Conservation (phyloP, 2,329 filamentous ascomycete species). For the Epichloe sp. region DNA sequence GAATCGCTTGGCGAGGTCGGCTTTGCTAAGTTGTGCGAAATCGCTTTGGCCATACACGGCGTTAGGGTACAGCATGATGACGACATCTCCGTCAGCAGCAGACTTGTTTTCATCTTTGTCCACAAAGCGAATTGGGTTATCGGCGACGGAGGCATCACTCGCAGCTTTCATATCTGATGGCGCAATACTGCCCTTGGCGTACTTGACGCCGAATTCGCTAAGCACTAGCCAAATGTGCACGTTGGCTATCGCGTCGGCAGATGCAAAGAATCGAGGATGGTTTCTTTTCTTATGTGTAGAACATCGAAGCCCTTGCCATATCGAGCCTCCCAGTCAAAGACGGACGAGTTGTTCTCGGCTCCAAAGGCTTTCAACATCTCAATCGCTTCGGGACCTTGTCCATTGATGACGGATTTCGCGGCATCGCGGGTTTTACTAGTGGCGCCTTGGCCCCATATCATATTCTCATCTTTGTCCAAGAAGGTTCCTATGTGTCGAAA, state of each 20-base stretch:
- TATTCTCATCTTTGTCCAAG: constrained; percentile 45
- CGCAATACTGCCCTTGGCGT: constrained; percentile 30
- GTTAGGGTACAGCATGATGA: constrained; percentile 49
- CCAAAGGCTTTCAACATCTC: constrained; percentile 69
- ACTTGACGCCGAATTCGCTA: constrained; percentile 32
- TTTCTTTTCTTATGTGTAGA: constrained; percentile 42
- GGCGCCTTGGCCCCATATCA: constrained; percentile 90
- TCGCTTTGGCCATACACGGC: constrained; percentile 28
- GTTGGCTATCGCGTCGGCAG: constrained; percentile 33
- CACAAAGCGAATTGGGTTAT: constrained; percentile 32
- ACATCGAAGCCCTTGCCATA: constrained; percentile 84
- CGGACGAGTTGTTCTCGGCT: constrained; percentile 61
- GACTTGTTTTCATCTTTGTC: constrained; percentile 40
- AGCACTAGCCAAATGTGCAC: constrained; percentile 37
- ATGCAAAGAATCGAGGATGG: constrained; percentile 37
- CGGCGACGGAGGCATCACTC: not conserved
- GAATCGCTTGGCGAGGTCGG: constrained; percentile 23
- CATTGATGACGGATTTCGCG: constrained; percentile 56
- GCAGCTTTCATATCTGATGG: not conserved
- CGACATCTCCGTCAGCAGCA: constrained; percentile 33
- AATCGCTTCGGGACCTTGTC: constrained; percentile 50
- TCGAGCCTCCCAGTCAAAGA: constrained; percentile 59
- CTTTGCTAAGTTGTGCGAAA: constrained; percentile 11
- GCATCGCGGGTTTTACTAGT: constrained; percentile 47
- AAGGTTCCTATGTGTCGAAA: constrained; percentile 86